These are phyloP conservation scores for Furcasterigmium furcatum DNA, from an alignment of 2,329 filamentous ascomycete genomes.

Conservation along the genomic window DNA sequence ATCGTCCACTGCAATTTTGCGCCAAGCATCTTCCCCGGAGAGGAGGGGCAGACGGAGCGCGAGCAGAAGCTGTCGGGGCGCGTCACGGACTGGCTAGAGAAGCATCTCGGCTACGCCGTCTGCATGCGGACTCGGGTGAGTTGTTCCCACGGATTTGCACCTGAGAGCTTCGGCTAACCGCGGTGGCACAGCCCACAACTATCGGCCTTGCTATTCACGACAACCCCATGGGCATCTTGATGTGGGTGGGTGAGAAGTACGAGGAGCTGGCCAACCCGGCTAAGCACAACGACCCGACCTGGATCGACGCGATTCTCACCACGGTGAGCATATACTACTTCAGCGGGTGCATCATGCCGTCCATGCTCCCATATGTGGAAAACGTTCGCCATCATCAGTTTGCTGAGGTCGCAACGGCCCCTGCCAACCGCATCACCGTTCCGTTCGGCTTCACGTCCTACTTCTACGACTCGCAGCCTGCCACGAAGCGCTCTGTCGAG, in stretches of 20 bases:
- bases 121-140: conserved; percentile 30
- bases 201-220: conserved; percentile 37
- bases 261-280: conserved; percentile 11
- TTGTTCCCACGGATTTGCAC: no score
- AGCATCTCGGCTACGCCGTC: conserved; percentile 36
- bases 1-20: conserved; percentile 37
- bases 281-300: conserved; percentile 11
- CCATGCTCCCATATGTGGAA: conserved; percentile 12
- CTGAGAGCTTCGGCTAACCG: no score
- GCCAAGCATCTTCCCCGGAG: conserved; percentile 28
- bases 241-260: conserved; percentile 38
- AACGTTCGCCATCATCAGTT: conserved; percentile 12
- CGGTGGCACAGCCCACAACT: conserved; percentile 28
- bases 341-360: conserved; percentile 16
- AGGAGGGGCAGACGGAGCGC: conserved; percentile 22
- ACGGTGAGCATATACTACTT: conserved; percentile 19
- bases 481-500: conserved; percentile 9
- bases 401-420: conserved; percentile 6
- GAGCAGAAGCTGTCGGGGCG: conserved; percentile 24
- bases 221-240: conserved; percentile 37
- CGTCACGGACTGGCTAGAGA: conserved; percentile 26
- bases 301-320: conserved; percentile 13
- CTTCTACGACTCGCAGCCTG: conserved; percentile 10
- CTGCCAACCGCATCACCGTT: conserved; percentile 13
- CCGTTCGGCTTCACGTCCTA: conserved; percentile 14